These are phyloP conservation scores for Juncus effusus DNA, from an alignment of 176 grass and related monocot species.

Conservation along the genomic window DNA sequence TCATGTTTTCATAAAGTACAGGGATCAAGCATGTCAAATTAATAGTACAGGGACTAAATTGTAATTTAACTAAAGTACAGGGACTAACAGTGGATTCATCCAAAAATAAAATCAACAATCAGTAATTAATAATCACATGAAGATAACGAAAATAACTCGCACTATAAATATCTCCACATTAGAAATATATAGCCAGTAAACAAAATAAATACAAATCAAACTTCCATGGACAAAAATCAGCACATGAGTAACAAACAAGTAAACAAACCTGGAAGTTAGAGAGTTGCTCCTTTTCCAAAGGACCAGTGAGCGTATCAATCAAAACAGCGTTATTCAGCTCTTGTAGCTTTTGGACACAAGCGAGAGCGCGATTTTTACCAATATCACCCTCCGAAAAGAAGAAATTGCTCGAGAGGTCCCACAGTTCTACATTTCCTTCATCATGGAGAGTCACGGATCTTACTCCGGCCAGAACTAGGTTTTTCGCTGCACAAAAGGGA, in stretches of 20 bases:
- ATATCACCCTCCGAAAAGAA: conserved; percentile 48
- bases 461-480: conserved; percentile 52
- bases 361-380: conserved; percentile 41
- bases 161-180: too few relatives aligned
- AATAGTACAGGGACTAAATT: too few relatives aligned
- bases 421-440: conserved; percentile 38
- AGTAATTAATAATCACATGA: neutral
- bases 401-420: conserved; percentile 46
- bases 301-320: conserved; percentile 31
- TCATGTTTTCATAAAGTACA: too few relatives aligned
- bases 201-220: neutral
- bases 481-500: conserved; percentile 34
- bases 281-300: conserved; percentile 39
- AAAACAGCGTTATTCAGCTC: conserved; percentile 48
- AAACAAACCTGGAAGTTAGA: conserved; percentile 42
- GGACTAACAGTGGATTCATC: too few relatives aligned
- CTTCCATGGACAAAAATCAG: neutral
- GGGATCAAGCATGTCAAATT: too few relatives aligned
- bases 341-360: conserved; percentile 46
- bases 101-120: conserved; percentile 9
- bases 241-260: neutral
- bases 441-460: conserved; percentile 48
- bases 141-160: too few relatives aligned
- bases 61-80: too few relatives aligned
- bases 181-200: conserved; percentile 4